Conservation (phyloP, 306 rosid genomes). For the Lathyrus oleraceus region DNA sequence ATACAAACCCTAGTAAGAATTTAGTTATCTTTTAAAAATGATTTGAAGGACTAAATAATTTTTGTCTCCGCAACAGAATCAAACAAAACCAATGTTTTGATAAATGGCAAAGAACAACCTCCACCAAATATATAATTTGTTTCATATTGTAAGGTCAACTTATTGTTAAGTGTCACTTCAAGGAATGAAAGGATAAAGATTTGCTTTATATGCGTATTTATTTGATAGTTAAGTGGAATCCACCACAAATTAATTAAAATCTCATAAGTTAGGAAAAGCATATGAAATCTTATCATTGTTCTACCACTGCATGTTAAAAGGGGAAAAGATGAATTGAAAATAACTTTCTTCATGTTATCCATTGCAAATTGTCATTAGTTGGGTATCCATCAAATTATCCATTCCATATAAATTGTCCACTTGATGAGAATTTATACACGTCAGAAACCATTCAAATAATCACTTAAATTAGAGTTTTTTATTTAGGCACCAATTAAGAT, state of each 20-base stretch:
- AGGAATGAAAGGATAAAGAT: conserved; percentile 22
- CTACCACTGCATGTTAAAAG: conserved; percentile 11
- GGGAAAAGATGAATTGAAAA: not conserved
- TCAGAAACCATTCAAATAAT: conserved; percentile 22
- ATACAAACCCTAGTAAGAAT: not conserved
- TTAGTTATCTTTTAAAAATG: too few relatives aligned
- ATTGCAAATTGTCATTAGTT: conserved; percentile 17
- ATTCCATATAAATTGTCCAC: conserved; percentile 1
- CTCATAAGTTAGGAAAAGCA: conserved; percentile 34
- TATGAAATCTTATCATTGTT: conserved; percentile 16
- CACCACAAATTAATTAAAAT: not conserved
- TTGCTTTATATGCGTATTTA: not conserved
- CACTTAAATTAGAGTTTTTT: not conserved
- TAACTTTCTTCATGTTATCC: not conserved
- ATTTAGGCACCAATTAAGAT: conserved; percentile 2
- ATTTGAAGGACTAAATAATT: not conserved
- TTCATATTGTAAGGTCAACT: not conserved
- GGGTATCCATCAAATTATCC: conserved; percentile 10
- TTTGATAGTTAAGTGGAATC: conserved; percentile 34
- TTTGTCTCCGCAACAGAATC: not conserved
- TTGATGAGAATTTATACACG: not conserved
- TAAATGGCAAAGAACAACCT: not conserved
- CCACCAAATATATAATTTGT: not conserved
- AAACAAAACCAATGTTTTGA: not conserved
- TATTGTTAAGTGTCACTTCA: not conserved